A percentile compares a stretch with the other conserved stretches of the same genome.
Evolutionary conservation across 306 rosid species (phyloP).

Genomic region (Amphicarpaea edgeworthii): DNA sequence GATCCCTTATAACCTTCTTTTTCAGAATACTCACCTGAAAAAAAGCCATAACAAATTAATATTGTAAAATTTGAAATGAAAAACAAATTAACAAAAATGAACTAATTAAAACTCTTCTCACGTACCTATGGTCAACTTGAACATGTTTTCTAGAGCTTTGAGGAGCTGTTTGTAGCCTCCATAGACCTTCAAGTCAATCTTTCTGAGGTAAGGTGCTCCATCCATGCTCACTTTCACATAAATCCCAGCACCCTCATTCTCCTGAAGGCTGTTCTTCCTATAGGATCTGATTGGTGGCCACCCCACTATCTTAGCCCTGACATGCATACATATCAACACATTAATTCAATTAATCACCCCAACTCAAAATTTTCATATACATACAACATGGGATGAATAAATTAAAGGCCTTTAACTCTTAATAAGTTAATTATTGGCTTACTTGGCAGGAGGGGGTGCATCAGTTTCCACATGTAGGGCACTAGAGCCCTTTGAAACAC

Average conservation of each 20-base stretch:
- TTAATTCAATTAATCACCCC: slow-evolving; percentile 16
- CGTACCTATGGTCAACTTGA: slow-evolving; percentile 84
- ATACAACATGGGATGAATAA: background rate
- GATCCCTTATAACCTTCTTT: slow-evolving; percentile 94
- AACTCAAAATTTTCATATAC: background rate
- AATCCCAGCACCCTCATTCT: slow-evolving; percentile 64
- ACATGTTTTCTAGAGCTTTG: slow-evolving; percentile 78
- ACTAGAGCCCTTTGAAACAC: slow-evolving; percentile 49
- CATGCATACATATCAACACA: slow-evolving; percentile 27
- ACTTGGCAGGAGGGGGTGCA: slow-evolving; percentile 75
- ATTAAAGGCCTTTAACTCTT: background rate
- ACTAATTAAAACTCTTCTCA: slow-evolving; percentile 27
- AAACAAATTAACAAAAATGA: background rate
- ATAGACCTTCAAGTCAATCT: slow-evolving; percentile 77
- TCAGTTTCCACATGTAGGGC: slow-evolving; percentile 35
- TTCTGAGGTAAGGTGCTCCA: slow-evolving; percentile 96
- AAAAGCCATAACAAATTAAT: slow-evolving; percentile 32
- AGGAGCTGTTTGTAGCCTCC: slow-evolving; percentile 71
- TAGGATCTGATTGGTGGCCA: slow-evolving; percentile 94
- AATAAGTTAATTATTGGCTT: slow-evolving; percentile 41
- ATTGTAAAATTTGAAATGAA: background rate
- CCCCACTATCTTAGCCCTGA: slow-evolving; percentile 86
- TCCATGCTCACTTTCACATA: slow-evolving; percentile 95
- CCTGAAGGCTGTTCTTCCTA: slow-evolving; percentile 75
- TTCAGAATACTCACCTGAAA: slow-evolving; percentile 77